Base-by-base conservation (phyloP, 306 rosid species). In the Lathyrus tuberosus region DNA sequence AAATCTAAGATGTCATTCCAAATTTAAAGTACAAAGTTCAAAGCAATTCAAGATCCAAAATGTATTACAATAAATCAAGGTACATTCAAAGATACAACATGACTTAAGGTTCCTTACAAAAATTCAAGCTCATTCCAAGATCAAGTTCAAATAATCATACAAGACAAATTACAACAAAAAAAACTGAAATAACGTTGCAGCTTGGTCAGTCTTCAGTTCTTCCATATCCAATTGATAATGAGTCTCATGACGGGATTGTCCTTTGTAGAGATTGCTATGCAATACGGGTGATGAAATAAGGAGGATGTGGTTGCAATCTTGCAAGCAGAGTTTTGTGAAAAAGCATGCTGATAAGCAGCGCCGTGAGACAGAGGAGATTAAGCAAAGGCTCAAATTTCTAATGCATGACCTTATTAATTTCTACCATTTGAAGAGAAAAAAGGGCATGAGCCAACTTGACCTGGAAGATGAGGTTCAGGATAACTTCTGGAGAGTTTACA, bases 321-420 rank as follows among this genome's bases (percentile, higher is more conserved):
- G 99, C 84, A 82, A 97, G 51, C 82, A 89, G 81, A 91, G 97
- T 89, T 95, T 91, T 81, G 95, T 89, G 59, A 87, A 86, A 75
- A 95, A 89, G 99, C 97, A 91, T 37, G 92, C 89, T 5, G 99
- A 95, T 78, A 95, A 94, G 84, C 95, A 95, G 84, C 86, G 12
- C 17, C 83, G 88, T 8, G 97, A 95, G 81, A 87, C 87, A 3
- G 96, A 91, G 80, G 99, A 95, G 76, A 82, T 76, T 71, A 81
- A 74, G 97, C 95, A 4, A 87, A 84, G 87, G 91, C 99, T 16
- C 96, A 89, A 66, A 86, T 87, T 74, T 86, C 87, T 56, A 83
- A 91, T 83, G 96, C 97, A 22, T 97, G 97, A 95, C 78, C 97
- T 95, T 59, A 95, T 95, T 77, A 97, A 91, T 60, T 95, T 95